phyloP scores from a whole-genome alignment of 208 protist species.

The Leishmania arabica region DNA sequence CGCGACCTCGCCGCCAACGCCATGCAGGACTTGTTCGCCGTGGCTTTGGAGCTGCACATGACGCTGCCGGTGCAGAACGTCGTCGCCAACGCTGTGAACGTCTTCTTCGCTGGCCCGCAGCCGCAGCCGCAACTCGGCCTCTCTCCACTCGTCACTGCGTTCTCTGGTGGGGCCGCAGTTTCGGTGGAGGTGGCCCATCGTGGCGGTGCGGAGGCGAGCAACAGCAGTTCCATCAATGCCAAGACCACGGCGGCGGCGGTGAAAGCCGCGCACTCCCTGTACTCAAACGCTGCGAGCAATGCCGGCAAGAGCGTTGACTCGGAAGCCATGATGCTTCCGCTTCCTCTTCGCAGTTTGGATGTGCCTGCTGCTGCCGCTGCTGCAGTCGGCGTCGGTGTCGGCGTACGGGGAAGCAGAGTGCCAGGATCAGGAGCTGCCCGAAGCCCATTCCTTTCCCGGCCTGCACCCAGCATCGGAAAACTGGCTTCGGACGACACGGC shows the following conservation, averaged over 20 bases:
- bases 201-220: neutral
- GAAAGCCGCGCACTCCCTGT: neutral
- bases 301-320: neutral
- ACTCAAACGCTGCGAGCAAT: neutral
- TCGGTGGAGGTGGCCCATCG: neutral
- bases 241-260: neutral
- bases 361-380: neutral
- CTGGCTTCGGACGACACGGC: neutral
- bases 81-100: constrained; percentile 59
- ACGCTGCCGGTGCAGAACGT: constrained; percentile 51
- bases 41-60: constrained; percentile 47
- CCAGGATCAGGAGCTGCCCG: neutral
- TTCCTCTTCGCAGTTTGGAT: neutral
- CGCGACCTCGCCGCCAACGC: constrained; percentile 62
- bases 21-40: constrained; percentile 56
- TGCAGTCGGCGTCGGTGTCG: neutral
- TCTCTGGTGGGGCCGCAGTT: neutral
- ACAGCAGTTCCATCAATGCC: neutral
- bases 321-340: neutral
- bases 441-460: neutral
- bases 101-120: constrained; percentile 30
- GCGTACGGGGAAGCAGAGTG: neutral
- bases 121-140: neutral
- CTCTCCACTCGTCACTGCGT: neutral
- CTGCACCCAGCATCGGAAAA: neutral